Evolutionary conservation across 1,284 basidiomycete species (phyloP).

Genomic region (Neonothopanus nambi): DNA sequence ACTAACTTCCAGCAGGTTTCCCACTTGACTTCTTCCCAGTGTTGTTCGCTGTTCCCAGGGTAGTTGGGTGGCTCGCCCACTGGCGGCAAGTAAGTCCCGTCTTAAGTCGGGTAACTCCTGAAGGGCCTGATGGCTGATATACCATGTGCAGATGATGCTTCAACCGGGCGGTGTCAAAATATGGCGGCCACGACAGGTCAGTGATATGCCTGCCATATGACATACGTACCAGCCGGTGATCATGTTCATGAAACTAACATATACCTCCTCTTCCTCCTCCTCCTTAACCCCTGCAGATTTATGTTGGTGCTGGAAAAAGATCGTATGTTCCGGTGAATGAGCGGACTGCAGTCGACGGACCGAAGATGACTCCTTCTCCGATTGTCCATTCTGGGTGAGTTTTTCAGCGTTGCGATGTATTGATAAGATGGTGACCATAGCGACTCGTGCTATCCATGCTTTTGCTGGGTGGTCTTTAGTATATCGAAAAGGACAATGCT

Average conservation of each 20-base stretch:
- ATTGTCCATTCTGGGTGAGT: constrained; percentile 78
- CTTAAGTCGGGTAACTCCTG: not conserved
- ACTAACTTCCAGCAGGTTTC: constrained; percentile 54
- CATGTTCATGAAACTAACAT: not conserved
- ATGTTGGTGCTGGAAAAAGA: constrained; percentile 70
- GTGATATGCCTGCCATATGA: constrained; percentile 22
- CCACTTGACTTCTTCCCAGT: constrained; percentile 91
- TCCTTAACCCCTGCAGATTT: constrained; percentile 49
- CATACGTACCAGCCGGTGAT: not conserved
- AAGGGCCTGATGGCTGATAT: not conserved
- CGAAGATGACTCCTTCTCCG: constrained; percentile 59
- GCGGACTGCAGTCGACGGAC: constrained; percentile 54
- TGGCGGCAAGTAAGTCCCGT: constrained; percentile 66
- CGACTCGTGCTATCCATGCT: constrained; percentile 23
- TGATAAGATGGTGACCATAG: constrained; percentile 33
- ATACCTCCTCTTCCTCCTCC: not conserved
- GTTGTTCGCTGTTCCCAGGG: constrained; percentile 84
- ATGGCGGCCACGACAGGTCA: constrained; percentile 83
- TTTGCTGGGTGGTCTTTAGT: constrained; percentile 36
- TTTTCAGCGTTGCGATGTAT: not conserved
- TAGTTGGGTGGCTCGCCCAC: constrained; percentile 88
- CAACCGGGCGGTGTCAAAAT: constrained; percentile 86
- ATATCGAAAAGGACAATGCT: constrained; percentile 78
- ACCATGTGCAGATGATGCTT: constrained; percentile 72
- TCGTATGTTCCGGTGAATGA: constrained; percentile 70